Base-by-base conservation (phyloP, 495 filamentous ascomycete species). In the Ramalina intermedia region DNA sequence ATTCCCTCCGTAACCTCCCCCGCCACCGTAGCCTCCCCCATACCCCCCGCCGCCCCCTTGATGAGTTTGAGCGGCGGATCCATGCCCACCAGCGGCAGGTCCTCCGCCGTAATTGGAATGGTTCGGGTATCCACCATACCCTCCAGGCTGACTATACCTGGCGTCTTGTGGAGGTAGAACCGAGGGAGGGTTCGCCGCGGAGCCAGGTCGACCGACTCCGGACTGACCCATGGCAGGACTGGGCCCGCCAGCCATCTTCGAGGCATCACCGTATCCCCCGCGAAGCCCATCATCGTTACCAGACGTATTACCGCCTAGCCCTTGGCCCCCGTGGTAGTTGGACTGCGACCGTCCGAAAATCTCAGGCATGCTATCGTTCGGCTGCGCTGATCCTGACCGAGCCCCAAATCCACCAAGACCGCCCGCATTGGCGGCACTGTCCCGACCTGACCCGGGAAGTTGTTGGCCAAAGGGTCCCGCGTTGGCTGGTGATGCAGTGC, bases 191-290 rank as follows among this genome's bases (percentile, higher is more conserved):
- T 87, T 91, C 13, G 82, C 80, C 13, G 88, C 86, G 29, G 88
- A 94, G 17, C 85, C 87, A 14, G 88, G 87, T 49, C 88, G 83
- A 58, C 71, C 71, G 2, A 33, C 29, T 29, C 76, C 79, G 35
- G 85, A 81, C 57, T 85, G 83, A 26, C 78, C 80, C 24, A 94
- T 75, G 6, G 86, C 86, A 26, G 88, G 88, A 64, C 86, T 93
- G 3, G 88, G 87, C 6, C 85, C 87, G 38, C 74, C 73, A 33
- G 79, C 67, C 57, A 63, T 56, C 67, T 93, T 91, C 47, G 79
- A 69, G 48, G 80, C 66, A 26, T 85, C 81, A 36, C 81, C 81
- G 53, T 76, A 87, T 9, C 29, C 29, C 6, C 78, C 76, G 71
- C 94, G 94, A 59, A 89, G 66, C 2, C 83, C 67, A 56, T 94